Percentiles rank a stretch among this genome's conserved stretches.
Conservation (phyloP, 2,329 filamentous ascomycete genomes). For the Chaetomium sp. region DNA sequence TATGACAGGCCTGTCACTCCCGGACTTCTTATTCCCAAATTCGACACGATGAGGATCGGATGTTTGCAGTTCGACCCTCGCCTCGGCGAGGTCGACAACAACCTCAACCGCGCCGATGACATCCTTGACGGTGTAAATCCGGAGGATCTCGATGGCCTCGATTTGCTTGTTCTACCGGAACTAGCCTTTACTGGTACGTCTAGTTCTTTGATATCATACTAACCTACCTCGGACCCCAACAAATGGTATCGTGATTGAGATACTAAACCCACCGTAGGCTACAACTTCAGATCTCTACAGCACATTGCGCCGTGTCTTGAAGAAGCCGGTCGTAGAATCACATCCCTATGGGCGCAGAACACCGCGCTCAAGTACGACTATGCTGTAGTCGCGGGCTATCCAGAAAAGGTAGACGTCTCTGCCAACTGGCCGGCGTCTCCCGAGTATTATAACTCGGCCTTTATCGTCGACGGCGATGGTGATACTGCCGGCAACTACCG, state of each 20-base stretch:
- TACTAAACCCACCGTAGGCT: constrained; percentile 49
- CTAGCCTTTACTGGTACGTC: constrained; percentile 63
- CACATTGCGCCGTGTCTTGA: constrained; percentile 67
- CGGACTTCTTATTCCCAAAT: too few relatives aligned
- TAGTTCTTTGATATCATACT: not conserved
- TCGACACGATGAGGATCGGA: constrained; percentile 33
- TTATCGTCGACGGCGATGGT: constrained; percentile 52
- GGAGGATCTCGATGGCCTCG: constrained; percentile 55
- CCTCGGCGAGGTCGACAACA: constrained; percentile 63
- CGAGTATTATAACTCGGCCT: constrained; percentile 50
- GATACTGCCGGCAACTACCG: constrained; percentile 56
- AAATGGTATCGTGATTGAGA: too few relatives aligned
- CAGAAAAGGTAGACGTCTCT: constrained; percentile 55
- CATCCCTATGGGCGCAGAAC: constrained; percentile 63
- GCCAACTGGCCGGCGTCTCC: constrained; percentile 44
- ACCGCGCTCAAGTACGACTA: constrained; percentile 62
- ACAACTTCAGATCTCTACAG: constrained; percentile 66
- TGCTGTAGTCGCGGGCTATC: constrained; percentile 65
- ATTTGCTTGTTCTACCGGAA: constrained; percentile 69
- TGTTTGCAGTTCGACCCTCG: constrained; percentile 67
- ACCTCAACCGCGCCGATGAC: constrained; percentile 60
- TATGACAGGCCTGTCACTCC: too few relatives aligned
- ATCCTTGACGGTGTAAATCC: constrained; percentile 51
- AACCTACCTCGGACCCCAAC: too few relatives aligned
- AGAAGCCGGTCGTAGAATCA: constrained; percentile 55